A percentile compares a stretch with the other conserved stretches of the same genome.
Conservation (phyloP, 495 filamentous ascomycete genomes). For the Aspergillus coremiiformis region DNA sequence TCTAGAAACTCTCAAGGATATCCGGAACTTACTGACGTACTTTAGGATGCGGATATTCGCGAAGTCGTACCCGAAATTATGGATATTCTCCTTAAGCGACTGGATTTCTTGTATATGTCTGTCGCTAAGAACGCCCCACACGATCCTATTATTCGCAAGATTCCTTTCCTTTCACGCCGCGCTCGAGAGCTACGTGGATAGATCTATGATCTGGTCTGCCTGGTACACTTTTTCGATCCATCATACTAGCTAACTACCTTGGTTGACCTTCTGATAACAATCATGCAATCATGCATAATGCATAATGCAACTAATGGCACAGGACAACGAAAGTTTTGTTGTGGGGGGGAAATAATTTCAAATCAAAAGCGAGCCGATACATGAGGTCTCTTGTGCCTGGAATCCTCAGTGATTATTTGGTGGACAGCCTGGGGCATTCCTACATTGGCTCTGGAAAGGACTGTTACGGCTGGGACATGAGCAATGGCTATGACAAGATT, state of each 20-base stretch:
- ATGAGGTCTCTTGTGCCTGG: background rate
- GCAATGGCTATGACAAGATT: background rate
- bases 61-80: constrained; percentile 60
- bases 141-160: constrained; percentile 56
- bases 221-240: background rate
- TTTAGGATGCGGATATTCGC: constrained; percentile 65
- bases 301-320: constrained; percentile 5
- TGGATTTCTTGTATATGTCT: constrained; percentile 63
- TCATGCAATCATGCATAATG: background rate
- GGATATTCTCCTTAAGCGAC: constrained; percentile 60
- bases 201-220: background rate
- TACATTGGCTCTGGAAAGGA: background rate
- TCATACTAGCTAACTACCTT: background rate
- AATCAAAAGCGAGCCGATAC: background rate
- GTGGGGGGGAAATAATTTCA: background rate
- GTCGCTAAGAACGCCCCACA: constrained; percentile 54
- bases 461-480: background rate
- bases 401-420: background rate
- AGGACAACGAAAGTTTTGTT: background rate
- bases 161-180: constrained; percentile 48
- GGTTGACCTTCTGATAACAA: background rate
- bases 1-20: background rate
- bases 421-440: background rate
- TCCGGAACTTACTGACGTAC: background rate
- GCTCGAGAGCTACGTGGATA: constrained; percentile 43